phyloP scores from a whole-genome alignment of 306 rosid species.

The Quercus rubra region DNA sequence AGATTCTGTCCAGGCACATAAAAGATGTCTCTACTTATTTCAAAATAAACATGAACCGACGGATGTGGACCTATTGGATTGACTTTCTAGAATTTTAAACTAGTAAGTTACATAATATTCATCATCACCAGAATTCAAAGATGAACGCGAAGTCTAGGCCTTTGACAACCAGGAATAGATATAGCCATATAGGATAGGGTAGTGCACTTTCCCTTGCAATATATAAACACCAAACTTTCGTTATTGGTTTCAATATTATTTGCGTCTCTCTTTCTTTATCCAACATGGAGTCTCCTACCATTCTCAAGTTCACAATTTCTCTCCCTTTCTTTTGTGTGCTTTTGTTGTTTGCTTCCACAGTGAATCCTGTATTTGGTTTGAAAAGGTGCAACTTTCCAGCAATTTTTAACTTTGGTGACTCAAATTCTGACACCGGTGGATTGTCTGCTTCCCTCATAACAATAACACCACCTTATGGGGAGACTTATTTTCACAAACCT shows the following conservation, averaged over 20 bases:
- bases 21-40: no score
- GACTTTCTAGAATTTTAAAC: no score
- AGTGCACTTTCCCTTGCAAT: neutral
- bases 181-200: neutral
- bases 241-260: neutral
- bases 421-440: conserved; percentile 55
- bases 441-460: conserved; percentile 20
- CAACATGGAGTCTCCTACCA: neutral
- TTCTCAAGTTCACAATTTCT: neutral
- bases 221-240: neutral
- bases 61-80: no score
- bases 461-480: conserved; percentile 39
- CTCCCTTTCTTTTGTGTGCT: neutral
- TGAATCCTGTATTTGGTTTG: conserved; percentile 7
- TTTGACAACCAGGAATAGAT: neutral
- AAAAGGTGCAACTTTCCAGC: conserved; percentile 42
- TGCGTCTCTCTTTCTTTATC: neutral
- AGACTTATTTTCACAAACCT: conserved; percentile 38
- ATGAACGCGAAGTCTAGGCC: neutral
- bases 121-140: neutral
- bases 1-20: no score
- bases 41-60: no score
- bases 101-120: no score
- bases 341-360: neutral
- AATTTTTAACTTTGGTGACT: conserved; percentile 52